phyloP scores from a whole-genome alignment of 2,329 filamentous ascomycete species.

The Colletotrichum tropicicola region DNA sequence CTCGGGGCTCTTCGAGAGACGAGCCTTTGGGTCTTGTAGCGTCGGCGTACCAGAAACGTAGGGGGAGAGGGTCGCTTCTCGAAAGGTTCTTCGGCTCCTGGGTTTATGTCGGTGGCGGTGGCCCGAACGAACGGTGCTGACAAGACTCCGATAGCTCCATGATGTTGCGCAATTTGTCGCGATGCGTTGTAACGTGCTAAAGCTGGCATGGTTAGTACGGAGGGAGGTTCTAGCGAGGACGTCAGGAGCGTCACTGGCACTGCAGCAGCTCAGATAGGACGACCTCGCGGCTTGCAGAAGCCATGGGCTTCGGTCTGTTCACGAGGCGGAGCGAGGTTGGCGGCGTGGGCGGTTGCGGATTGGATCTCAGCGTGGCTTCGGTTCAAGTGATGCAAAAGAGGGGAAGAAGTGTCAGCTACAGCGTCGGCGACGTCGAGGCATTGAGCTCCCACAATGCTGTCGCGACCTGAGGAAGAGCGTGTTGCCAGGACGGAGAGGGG shows the following conservation, averaged over 20 bases:
- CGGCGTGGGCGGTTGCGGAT: neutral
- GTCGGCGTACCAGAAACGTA: neutral
- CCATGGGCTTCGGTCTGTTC: constrained; percentile 22
- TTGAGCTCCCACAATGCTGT: constrained; percentile 18
- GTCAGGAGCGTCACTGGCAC: constrained; percentile 21
- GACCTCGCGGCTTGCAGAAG: constrained; percentile 20
- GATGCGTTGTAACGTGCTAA: constrained; percentile 8
- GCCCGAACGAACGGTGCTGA: neutral
- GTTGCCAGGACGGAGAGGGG: neutral
- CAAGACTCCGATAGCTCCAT: neutral
- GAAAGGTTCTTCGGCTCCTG: neutral
- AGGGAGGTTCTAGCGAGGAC: neutral
- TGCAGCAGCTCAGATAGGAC: constrained; percentile 25
- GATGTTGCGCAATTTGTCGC: constrained; percentile 19
- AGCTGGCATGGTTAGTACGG: constrained; percentile 23
- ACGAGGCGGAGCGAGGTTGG: neutral
- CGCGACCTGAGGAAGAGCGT: neutral
- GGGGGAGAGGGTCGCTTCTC: neutral
- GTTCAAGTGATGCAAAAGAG: constrained; percentile 5
- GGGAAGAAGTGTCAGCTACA: constrained; percentile 10
- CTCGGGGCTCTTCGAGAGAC: neutral
- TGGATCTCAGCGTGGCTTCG: neutral
- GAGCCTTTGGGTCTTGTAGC: neutral
- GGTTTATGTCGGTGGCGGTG: neutral
- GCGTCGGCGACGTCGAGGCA: constrained; percentile 25